Evolutionary conservation across 306 rosid genomes (phyloP).

Genomic region (Cucumis melo): DNA sequence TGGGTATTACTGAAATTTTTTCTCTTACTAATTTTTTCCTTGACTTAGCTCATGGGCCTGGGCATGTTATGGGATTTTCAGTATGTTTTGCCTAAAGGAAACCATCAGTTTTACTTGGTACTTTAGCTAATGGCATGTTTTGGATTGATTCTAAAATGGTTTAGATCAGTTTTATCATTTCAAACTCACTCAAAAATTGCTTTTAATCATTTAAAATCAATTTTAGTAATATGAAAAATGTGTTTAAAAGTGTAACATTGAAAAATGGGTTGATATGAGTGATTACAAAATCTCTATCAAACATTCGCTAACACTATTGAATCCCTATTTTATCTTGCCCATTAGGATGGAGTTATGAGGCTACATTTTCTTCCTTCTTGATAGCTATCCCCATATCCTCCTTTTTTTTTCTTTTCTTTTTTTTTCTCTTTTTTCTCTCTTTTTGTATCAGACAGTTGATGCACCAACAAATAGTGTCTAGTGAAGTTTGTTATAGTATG

Average conservation of each 20-base stretch:
- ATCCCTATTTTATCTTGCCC: background rate
- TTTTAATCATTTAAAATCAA: no score
- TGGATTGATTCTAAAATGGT: background rate
- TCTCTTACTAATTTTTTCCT: background rate
- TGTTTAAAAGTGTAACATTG: no score
- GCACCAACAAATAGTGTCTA: background rate
- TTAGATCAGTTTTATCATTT: no score
- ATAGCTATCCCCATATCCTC: background rate
- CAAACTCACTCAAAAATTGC: background rate
- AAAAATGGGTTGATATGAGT: no score
- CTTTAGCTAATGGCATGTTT: background rate
- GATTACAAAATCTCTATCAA: no score
- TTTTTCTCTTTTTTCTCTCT: no score
- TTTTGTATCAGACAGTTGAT: background rate
- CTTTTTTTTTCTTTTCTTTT: background rate
- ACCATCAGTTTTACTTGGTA: background rate
- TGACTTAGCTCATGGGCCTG: background rate
- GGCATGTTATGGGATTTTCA: background rate
- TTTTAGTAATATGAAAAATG: no score
- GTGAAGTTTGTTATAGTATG: background rate
- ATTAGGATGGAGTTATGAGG: background rate
- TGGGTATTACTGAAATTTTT: background rate
- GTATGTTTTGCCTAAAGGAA: background rate
- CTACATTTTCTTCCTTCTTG: background rate
- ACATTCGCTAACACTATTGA: background rate